Percentiles rank a stretch among this genome's conserved stretches.
Evolutionary conservation across 176 grass and related monocot species (phyloP).

Genomic region (Ensete ventricosum): DNA sequence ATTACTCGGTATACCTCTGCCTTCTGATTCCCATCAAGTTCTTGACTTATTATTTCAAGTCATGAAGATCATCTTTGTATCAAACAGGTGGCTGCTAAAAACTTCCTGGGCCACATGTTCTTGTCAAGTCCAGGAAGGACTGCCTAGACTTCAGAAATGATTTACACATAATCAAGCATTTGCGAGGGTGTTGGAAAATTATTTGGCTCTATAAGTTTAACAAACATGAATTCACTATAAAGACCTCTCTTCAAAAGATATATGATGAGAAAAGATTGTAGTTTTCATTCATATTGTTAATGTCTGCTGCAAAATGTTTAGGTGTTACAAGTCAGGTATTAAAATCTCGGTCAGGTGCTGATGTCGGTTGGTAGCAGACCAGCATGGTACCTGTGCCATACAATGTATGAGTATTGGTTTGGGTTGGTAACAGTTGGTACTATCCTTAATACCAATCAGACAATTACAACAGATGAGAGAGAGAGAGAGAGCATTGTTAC

Average conservation of each 20-base stretch:
- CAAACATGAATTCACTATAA: not conserved
- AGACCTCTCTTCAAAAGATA: not conserved
- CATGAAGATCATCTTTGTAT: not conserved
- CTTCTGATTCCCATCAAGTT: slow-evolving; percentile 3
- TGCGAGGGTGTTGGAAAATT: not conserved
- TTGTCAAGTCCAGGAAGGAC: not conserved
- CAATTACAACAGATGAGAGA: no score
- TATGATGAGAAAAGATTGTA: no score
- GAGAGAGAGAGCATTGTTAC: no score
- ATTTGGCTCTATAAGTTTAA: not conserved
- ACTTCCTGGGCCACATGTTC: not conserved
- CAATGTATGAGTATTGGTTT: no score
- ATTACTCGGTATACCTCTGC: slow-evolving; percentile 57
- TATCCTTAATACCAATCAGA: no score
- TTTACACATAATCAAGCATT: not conserved
- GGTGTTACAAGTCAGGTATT: no score
- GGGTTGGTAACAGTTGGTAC: no score
- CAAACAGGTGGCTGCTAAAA: not conserved
- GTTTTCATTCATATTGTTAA: no score
- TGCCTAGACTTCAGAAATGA: not conserved
- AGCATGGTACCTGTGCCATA: no score
- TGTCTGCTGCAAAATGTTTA: no score
- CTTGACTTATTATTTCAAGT: slow-evolving; percentile 4
- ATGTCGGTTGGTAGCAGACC: no score
- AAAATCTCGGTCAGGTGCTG: no score